phyloP scores from a whole-genome alignment of 2,329 filamentous ascomycete genomes.

The Huntiella bhutanensis region DNA sequence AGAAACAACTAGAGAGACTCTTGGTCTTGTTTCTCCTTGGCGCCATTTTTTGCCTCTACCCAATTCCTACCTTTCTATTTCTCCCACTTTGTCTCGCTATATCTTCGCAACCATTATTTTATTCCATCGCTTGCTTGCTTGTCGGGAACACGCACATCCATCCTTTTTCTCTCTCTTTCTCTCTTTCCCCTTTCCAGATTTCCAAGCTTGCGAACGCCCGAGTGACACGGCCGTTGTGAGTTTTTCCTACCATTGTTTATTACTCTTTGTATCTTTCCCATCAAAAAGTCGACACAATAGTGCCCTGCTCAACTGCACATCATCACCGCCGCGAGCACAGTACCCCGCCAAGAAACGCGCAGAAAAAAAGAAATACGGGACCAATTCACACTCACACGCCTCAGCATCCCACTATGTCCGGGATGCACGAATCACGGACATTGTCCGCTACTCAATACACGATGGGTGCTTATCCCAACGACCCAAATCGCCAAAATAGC shows the following conservation, averaged over 20 bases:
- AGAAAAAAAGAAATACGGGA: neutral
- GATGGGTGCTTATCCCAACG: neutral
- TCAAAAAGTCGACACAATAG: neutral
- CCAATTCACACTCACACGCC: neutral
- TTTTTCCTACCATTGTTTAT: neutral
- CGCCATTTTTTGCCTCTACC: neutral
- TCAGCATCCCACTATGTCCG: conserved; percentile 4
- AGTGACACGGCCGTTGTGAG: neutral
- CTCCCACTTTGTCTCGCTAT: neutral
- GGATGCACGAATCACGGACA: conserved; percentile 3
- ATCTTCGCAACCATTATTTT: neutral
- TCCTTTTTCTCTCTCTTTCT: neutral
- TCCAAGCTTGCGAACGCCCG: too few relatives aligned
- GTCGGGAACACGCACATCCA: neutral
- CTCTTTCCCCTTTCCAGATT: neutral
- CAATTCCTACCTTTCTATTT: neutral
- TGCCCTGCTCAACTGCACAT: neutral
- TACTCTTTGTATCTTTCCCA: neutral
- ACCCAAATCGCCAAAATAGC: too few relatives aligned
- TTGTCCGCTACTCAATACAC: neutral
- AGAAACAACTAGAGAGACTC: conserved; percentile 1
- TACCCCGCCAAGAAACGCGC: too few relatives aligned
- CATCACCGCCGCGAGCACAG: neutral
- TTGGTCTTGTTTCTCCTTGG: neutral
- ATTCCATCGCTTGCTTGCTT: neutral